These are phyloP conservation scores for Pseudogymnoascus sp. DNA, from an alignment of 2,329 filamentous ascomycete genomes.

Conservation along the genomic window DNA sequence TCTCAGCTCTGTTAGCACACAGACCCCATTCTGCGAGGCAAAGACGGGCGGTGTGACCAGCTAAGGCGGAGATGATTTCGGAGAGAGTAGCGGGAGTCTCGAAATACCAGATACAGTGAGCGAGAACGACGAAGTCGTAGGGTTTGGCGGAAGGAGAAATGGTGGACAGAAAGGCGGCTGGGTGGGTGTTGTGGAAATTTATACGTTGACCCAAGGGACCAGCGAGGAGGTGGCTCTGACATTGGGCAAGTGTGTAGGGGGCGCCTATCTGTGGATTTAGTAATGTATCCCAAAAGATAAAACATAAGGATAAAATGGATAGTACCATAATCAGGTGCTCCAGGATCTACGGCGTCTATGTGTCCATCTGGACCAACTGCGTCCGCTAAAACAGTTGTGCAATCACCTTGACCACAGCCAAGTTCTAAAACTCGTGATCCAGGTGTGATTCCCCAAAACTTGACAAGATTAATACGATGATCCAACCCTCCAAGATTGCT, in stretches of 20 bases:
- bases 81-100: slow-evolving; percentile 31
- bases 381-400: slow-evolving; percentile 46
- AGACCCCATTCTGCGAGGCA: slow-evolving; percentile 43
- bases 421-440: slow-evolving; percentile 46
- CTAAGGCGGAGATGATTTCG: slow-evolving; percentile 32
- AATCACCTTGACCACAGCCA: slow-evolving; percentile 54
- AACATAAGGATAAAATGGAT: neutral
- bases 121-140: slow-evolving; percentile 42
- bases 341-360: slow-evolving; percentile 48
- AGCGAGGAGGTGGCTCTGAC: slow-evolving; percentile 38
- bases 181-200: slow-evolving; percentile 36
- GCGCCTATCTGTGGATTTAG: slow-evolving; percentile 26
- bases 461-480: slow-evolving; percentile 33
- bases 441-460: slow-evolving; percentile 31
- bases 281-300: neutral
- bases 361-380: slow-evolving; percentile 37
- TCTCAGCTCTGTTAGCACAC: slow-evolving; percentile 31
- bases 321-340: slow-evolving; percentile 39
- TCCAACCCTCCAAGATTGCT: slow-evolving; percentile 2
- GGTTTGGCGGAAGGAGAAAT: slow-evolving; percentile 13
- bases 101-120: slow-evolving; percentile 51
- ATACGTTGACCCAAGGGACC: slow-evolving; percentile 36
- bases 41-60: slow-evolving; percentile 30
- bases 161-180: slow-evolving; percentile 30
- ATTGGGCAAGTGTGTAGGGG: slow-evolving; percentile 43